phyloP scores from a whole-genome alignment of 2,329 filamentous ascomycete genomes.

The Coniella lustricola region DNA sequence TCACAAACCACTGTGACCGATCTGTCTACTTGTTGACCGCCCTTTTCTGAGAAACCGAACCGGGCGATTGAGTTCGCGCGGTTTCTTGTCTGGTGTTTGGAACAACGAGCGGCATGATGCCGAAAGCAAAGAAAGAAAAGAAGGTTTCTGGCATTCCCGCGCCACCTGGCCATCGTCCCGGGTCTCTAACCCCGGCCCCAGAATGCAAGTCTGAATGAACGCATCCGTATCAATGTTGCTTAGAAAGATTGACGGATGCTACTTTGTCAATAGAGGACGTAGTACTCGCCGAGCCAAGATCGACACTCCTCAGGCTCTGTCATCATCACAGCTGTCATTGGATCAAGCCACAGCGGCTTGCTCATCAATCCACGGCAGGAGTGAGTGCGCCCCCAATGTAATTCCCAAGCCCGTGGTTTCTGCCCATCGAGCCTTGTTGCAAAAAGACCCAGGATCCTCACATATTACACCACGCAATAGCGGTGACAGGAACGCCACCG shows the following conservation, averaged over 20 bases:
- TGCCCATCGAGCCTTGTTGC: no score
- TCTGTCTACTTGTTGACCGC: not conserved
- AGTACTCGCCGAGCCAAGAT: not conserved
- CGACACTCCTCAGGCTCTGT: not conserved
- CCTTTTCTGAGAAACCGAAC: not conserved
- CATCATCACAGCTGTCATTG: not conserved
- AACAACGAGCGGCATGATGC: not conserved
- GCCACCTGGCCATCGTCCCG: not conserved
- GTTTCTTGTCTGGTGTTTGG: not conserved
- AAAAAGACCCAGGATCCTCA: not conserved
- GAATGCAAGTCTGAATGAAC: no score
- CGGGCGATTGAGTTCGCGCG: not conserved
- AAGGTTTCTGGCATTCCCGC: not conserved
- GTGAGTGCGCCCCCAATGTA: no score
- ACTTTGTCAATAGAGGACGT: no score
- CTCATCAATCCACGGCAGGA: no score
- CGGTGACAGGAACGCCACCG: constrained; percentile 7
- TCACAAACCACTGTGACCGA: not conserved
- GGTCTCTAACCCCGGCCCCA: no score
- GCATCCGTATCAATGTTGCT: no score
- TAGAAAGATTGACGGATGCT: no score
- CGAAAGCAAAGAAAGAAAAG: not conserved
- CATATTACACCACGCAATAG: constrained; percentile 8
- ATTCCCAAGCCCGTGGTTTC: no score
- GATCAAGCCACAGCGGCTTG: not conserved